Evolutionary conservation across 1,139 yeast genomes (phyloP), one percentile per base, ranked within the genome.

Genomic region (Candida dubliniensis): DNA sequence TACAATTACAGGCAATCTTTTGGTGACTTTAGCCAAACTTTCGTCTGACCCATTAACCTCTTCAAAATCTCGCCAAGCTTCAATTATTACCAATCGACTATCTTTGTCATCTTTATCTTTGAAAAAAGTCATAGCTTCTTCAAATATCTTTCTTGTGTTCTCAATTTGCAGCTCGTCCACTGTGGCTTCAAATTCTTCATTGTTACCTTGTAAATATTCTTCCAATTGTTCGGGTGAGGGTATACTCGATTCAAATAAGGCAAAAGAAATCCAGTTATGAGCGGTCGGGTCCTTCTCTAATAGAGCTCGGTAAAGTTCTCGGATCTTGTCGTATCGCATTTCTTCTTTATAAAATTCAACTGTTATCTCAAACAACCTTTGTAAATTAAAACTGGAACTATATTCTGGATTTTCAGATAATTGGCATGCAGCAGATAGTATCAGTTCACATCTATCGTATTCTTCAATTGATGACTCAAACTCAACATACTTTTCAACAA

Each of bases 391-490:
- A 31, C 51, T 53, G 2, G 47, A 34, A 8, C 53, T 43, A 31
- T 43, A 38, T 10, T 51, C 51, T 12, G 49, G 47, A 36, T 51
- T 47, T 8, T 51, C 48, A 8, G 55, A 45, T 30, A 67, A 47
- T 14, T 51, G 43, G 8, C 69, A 40, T 0, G 86, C 87, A 15
- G 86, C 52, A 36, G 77, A 77, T 52, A 70, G 82, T 9, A 91
- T 74, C 0, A 81, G 84, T 30, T 81, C 69, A 25, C 84, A 78
- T 36, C 98, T 67, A 1, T 79, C 85, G 31, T 71, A 64, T 51
- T 93, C 97, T n/a, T 84, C 87, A 31, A 87, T 61, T 25, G 71
- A 71, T 38, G 68, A 71, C 61, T 93, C 99, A 52, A 90, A 74
- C 7, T 76, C 76, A 4, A 90, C 82, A 63, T 81, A 89, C 10